Percentiles rank a stretch among this genome's conserved stretches.
phyloP scores from a whole-genome alignment of 2,329 filamentous ascomycete genomes.

The Lecanoromycetidae sp. region DNA sequence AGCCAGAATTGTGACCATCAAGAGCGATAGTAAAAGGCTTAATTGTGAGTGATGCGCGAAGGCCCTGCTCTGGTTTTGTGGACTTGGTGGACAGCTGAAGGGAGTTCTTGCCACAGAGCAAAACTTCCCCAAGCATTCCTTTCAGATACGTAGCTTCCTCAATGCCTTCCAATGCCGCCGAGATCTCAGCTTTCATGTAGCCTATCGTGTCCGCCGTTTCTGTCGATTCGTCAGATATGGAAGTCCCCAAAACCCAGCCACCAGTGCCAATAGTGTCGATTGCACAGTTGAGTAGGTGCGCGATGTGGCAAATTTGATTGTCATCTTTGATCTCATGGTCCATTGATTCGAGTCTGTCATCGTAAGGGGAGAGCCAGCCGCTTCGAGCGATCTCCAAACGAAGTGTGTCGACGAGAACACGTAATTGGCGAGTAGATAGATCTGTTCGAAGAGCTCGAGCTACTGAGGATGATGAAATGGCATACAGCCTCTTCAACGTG shows the following conservation, averaged over 20 bases:
- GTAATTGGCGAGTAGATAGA: constrained; percentile 8
- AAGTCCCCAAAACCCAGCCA: constrained; percentile 33
- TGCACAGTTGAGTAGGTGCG: constrained; percentile 28
- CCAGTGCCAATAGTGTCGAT: constrained; percentile 37
- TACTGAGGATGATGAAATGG: constrained; percentile 3
- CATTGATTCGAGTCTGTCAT: background rate
- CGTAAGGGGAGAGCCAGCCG: constrained; percentile 17
- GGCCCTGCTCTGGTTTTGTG: constrained; percentile 4
- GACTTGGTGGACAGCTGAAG: constrained; percentile 16
- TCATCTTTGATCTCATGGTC: background rate
- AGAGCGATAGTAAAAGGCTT: constrained; percentile 3
- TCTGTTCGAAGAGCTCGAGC: constrained; percentile 9
- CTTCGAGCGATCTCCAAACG: constrained; percentile 15
- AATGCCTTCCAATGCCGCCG: constrained; percentile 35
- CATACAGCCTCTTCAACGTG: constrained; percentile 7
- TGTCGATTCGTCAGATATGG: constrained; percentile 24
- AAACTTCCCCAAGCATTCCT: constrained; percentile 27
- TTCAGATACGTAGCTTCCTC: constrained; percentile 37
- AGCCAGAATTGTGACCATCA: constrained; percentile 12
- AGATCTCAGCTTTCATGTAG: constrained; percentile 38
- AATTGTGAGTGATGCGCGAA: background rate
- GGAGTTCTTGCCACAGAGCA: constrained; percentile 19
- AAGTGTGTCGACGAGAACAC: constrained; percentile 12
- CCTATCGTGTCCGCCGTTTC: constrained; percentile 34
- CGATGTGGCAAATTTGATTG: constrained; percentile 10